A percentile compares a stretch with the other conserved stretches of the same genome.
Evolutionary conservation across 768 basidiomycete genomes (phyloP).

Genomic region (Tephrocybe rancida): DNA sequence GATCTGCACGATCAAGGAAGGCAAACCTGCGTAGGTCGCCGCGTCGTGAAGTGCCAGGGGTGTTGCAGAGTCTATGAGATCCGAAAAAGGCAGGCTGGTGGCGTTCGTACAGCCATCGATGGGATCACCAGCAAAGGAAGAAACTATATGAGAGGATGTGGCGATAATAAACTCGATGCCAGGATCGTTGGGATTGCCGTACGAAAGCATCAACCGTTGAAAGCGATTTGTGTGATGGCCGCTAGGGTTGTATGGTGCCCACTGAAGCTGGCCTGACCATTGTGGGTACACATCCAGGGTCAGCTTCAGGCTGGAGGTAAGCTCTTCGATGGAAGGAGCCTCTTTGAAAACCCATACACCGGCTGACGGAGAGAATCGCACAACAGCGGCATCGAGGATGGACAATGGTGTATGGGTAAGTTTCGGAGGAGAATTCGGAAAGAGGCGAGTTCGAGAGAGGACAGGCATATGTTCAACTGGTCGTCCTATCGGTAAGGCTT

Average conservation of each 20-base stretch:
- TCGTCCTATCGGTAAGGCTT: no score
- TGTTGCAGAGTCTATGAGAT: slow-evolving; percentile 20
- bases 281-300: slow-evolving; percentile 32
- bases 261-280: slow-evolving; percentile 31
- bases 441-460: slow-evolving; percentile 14
- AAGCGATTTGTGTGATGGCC: slow-evolving; percentile 26
- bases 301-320: slow-evolving; percentile 15
- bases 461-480: slow-evolving; percentile 12
- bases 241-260: slow-evolving; percentile 15
- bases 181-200: slow-evolving; percentile 26
- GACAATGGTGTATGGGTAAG: slow-evolving; percentile 21
- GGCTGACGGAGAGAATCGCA: slow-evolving; percentile 25
- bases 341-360: slow-evolving; percentile 29
- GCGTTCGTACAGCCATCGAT: slow-evolving; percentile 17
- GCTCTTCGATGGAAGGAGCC: slow-evolving; percentile 9
- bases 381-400: slow-evolving; percentile 29
- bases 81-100: slow-evolving; percentile 6
- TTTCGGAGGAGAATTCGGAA: slow-evolving; percentile 8
- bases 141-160: slow-evolving; percentile 10
- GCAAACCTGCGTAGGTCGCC: slow-evolving; percentile 23
- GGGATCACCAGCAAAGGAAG: slow-evolving; percentile 16
- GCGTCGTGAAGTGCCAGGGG: slow-evolving; percentile 27
- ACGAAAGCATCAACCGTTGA: slow-evolving; percentile 26
- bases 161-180: slow-evolving; percentile 32
- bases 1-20: slow-evolving; percentile 34